Evolutionary conservation across 2,329 filamentous ascomycete species (phyloP), one percentile per base, ranked within the genome.

Genomic region (Penicillium hesseltinei): DNA sequence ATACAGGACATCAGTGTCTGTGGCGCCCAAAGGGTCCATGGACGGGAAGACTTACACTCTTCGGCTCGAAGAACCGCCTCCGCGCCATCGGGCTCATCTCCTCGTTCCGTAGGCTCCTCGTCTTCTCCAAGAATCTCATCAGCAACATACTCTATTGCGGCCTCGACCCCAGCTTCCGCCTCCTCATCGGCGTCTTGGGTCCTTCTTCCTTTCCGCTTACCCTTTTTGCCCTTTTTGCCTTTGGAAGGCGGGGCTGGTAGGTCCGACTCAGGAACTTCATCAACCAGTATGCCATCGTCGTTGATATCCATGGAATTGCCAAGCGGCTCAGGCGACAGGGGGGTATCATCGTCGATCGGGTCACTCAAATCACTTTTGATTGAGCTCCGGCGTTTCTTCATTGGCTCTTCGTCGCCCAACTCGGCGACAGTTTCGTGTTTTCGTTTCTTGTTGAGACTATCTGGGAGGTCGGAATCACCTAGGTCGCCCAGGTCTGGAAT

Each of bases 111-210:
- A 48, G 76, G 72, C 45, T 78, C 79, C 45, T 73, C 74, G 15
- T 77, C 87, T 46, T 81, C 83, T 29, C 78, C 79, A 25, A 81
- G 70, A 66, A 79, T 76, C 56, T 78, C 77, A 11, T 75, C 76
- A 56, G 76, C 77, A 51, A 76, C 77, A 46, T 76, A 75, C 36
- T 75, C 73, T 47, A 74, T 73, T 31, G 71, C 70, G 52, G 78
- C 73, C 31, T 74, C 75, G 31, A 71, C 69, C 45, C 76, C 75
- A 42, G 66, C 69, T 53, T 66, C 74, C 56, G 57, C 69, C 63
- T 78, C 68, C 42, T 74, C 75, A 45, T 73, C 74, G 40, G 44
- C 62, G 48, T 79, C 75, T 59, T 71, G 73, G 49, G 65, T 66
- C 62, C 73, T 79, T 60, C 74, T 75, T 52, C 74, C 73, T 69